A percentile compares a stretch with the other conserved stretches of the same genome.
These are phyloP conservation scores for Aspergillus versicolor DNA, from an alignment of 2,329 filamentous ascomycete species.

Conservation along the genomic window DNA sequence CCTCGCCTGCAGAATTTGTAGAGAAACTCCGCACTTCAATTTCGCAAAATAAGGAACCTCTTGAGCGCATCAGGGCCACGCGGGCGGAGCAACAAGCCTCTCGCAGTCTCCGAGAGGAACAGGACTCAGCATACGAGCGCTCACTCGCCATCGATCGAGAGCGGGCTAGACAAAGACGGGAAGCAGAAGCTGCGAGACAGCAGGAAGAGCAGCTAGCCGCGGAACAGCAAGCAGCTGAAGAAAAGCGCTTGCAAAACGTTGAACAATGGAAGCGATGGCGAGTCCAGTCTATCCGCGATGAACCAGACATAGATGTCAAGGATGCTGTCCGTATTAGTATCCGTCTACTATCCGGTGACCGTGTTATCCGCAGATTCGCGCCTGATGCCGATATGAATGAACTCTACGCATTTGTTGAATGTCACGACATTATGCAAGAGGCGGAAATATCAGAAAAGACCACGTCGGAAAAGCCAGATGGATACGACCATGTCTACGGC, in stretches of 20 bases:
- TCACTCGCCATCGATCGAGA: constrained; percentile 86
- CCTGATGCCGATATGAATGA: constrained; percentile 75
- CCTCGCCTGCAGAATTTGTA: constrained; percentile 68
- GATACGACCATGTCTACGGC: constrained; percentile 77
- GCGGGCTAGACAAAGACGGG: constrained; percentile 71
- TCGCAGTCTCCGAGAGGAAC: constrained; percentile 78
- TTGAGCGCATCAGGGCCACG: constrained; percentile 72
- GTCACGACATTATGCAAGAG: constrained; percentile 65
- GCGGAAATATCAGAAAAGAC: constrained; percentile 30
- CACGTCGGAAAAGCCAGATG: constrained; percentile 55
- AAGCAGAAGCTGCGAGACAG: constrained; percentile 67
- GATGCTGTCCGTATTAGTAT: constrained; percentile 71
- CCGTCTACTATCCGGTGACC: constrained; percentile 63
- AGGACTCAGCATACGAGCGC: constrained; percentile 91
- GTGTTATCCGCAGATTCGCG: constrained; percentile 74
- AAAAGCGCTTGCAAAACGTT: constrained; percentile 54
- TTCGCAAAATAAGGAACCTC: constrained; percentile 70
- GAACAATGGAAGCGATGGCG: constrained; percentile 81
- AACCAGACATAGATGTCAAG: constrained; percentile 65
- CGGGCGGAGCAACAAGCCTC: constrained; percentile 77
- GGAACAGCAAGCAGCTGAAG: constrained; percentile 62
- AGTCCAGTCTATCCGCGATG: constrained; percentile 62
- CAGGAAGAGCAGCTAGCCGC: constrained; percentile 66
- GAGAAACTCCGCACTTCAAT: constrained; percentile 73
- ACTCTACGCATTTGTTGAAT: constrained; percentile 94